Evolutionary conservation across 176 grass and related monocot species (phyloP), one percentile per base, ranked within the genome.

Genomic region (Alopecurus myosuroides): DNA sequence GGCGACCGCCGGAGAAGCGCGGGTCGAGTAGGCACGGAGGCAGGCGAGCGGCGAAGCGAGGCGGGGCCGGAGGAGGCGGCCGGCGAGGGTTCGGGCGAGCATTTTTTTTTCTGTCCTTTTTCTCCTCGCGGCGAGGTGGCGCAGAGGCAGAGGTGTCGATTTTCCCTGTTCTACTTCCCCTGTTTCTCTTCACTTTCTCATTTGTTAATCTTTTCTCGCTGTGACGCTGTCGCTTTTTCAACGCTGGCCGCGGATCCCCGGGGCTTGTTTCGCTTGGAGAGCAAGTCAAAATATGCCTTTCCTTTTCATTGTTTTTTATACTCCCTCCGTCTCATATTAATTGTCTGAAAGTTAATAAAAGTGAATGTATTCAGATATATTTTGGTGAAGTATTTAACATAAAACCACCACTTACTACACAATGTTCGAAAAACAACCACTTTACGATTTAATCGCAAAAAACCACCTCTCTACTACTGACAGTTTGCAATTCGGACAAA

Each of bases 21-120:
- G 80, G 55, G 70, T 20, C 28, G 76, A 67, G 73, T 70, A 83
- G 26, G 79, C 25, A 7, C 76, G 80, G 34, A 77, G 52, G 62
- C 5, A 30, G 23, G 15, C 55, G 30, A 74, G 69, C 44, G 63
- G 10, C 25, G 49, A 56, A 37, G 78, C 77, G 20, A 84, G 50
- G 79, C 77, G 83, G 42, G 28, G 68, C 1, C 25, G 73, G 42
- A 36, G 73, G 42, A 46, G 65, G 79, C 79, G 74, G 79, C 36
- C 80, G 74, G n/a, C 28, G 79, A 94, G 77, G 68, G 25, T 55
- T 84, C 92, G 64, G 35, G 34, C 56, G 67, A 94, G 78, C 92
- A 92, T 94, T 48, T 34, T 77, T 12, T 94, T 46, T 31, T 26
- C 11, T 60, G 4, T 33, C n/a, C n/a, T 45, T 33, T 9, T 37